Percentiles rank a stretch among this genome's conserved stretches.
These are phyloP conservation scores for Albatrellus sp. DNA, from an alignment of 1,284 basidiomycete genomes.

Conservation along the genomic window DNA sequence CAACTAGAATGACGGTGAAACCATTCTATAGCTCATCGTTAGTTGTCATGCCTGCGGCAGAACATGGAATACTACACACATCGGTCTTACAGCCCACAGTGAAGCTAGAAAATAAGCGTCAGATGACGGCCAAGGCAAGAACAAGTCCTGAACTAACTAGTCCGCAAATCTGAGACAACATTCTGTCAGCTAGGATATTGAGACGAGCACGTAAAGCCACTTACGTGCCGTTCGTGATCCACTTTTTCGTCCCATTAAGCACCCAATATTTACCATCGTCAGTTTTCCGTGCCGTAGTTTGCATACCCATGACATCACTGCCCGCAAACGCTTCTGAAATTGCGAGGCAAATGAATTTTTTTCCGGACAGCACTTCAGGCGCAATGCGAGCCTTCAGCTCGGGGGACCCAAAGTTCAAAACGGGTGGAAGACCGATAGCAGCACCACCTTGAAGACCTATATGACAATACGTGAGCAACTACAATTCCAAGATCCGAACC, in stretches of 20 bases:
- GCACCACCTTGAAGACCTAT: constrained; percentile 52
- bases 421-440: constrained; percentile 76
- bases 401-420: constrained; percentile 77
- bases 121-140: too few relatives aligned
- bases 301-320: constrained; percentile 79
- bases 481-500: too few relatives aligned
- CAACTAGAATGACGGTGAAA: constrained; percentile 81
- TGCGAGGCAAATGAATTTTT: constrained; percentile 68
- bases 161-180: constrained; percentile 37
- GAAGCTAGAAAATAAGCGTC: constrained; percentile 25
- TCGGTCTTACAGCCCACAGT: constrained; percentile 66
- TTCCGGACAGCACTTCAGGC: constrained; percentile 62
- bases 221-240: constrained; percentile 83
- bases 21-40: constrained; percentile 31
- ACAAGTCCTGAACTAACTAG: constrained; percentile 19
- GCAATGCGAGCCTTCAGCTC: constrained; percentile 63
- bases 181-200: too few relatives aligned
- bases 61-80: too few relatives aligned
- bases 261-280: constrained; percentile 76
- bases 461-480: too few relatives aligned
- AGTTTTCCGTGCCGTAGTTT: constrained; percentile 63
- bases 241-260: constrained; percentile 87
- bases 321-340: constrained; percentile 82
- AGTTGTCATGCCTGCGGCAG: too few relatives aligned
- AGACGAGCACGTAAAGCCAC: too few relatives aligned